Conservation (phyloP, 805 yeast species). For the Cyberlindnera japonica region DNA sequence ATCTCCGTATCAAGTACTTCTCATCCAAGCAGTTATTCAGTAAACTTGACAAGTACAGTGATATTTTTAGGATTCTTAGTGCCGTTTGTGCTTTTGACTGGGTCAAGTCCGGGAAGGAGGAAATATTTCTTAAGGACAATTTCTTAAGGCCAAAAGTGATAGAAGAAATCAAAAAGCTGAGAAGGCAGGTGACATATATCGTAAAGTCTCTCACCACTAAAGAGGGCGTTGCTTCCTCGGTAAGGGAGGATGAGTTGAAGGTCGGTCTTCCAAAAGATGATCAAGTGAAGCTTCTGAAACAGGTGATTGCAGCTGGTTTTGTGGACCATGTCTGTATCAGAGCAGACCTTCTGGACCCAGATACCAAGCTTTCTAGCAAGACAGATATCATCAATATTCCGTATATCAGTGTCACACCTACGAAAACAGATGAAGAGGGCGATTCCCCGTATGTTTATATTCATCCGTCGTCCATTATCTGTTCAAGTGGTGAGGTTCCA, state of each 20-base stretch:
- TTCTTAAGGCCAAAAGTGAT: constrained; percentile 75
- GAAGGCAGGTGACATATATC: constrained; percentile 74
- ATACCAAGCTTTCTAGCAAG: constrained; percentile 54
- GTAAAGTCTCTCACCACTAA: constrained; percentile 63
- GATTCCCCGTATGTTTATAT: constrained; percentile 62
- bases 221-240: constrained; percentile 52
- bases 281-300: constrained; percentile 79
- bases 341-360: constrained; percentile 69
- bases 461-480: constrained; percentile 72
- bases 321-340: constrained; percentile 87
- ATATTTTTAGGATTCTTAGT: constrained; percentile 68
- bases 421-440: constrained; percentile 31
- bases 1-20: constrained; percentile 47
- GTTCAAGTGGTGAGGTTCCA: constrained; percentile 61
- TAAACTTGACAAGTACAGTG: constrained; percentile 69
- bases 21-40: constrained; percentile 59
- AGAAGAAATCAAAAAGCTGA: constrained; percentile 79
- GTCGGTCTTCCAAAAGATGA: constrained; percentile 62
- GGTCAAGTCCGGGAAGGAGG: constrained; percentile 46
- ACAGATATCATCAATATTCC: constrained; percentile 59
- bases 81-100: constrained; percentile 88
- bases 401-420: constrained; percentile 51
- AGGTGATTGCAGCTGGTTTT: constrained; percentile 89
- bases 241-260: constrained; percentile 42
- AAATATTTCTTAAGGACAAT: constrained; percentile 50